Base-by-base conservation (phyloP, 1,284 basidiomycete species). In the Inonotus obliquus region DNA sequence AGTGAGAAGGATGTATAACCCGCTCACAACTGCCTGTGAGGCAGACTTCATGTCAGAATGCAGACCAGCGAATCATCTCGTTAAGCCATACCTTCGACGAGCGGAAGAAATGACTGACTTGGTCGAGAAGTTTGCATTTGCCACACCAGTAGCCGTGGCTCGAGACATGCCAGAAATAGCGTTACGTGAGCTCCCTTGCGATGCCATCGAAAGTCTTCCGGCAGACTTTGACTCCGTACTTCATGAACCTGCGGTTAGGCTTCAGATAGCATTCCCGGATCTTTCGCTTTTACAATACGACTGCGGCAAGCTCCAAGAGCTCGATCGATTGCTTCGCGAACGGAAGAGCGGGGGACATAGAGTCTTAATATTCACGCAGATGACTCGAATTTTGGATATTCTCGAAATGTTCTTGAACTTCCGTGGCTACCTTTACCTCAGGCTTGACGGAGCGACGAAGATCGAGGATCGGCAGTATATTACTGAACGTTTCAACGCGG, bases 401-500 rank as follows among this genome's bases (percentile, higher is more conserved):
- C 81, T 98, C 55, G 96, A 98, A 72, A 87, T 89, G 39, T 98
- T 96, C 75, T 81, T 98, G 63, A 96, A 91, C 69, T 88, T 94
- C 66, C 94, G 96, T 69, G 96, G 96, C 0, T 94, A 96, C 72
- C 83, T 96, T 4, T 98, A 98, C 73, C 82, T 98, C 9, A 84
- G 96, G 4, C 78, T 98, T 23, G 96, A 98, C 70, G 96, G 96
- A 0, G 89, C 92, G 48, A 98, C 96, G 52, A 96, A 94, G 76
- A 94, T 98, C 62, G 96, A 98, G 74, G 93, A 98, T 69, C 81
- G 96, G 25, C 96, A 98, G 74, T 92, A 95, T 66, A 87, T 98
- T 65, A 98, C 95, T 0, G 96, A 98, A 74, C 81, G 94, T n/a
- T 98, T 98, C 79, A 98, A 98, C 72, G 88, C 88, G 17, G 95